phyloP scores from a whole-genome alignment of 2,329 filamentous ascomycete genomes.

The Elsinoe perseae region DNA sequence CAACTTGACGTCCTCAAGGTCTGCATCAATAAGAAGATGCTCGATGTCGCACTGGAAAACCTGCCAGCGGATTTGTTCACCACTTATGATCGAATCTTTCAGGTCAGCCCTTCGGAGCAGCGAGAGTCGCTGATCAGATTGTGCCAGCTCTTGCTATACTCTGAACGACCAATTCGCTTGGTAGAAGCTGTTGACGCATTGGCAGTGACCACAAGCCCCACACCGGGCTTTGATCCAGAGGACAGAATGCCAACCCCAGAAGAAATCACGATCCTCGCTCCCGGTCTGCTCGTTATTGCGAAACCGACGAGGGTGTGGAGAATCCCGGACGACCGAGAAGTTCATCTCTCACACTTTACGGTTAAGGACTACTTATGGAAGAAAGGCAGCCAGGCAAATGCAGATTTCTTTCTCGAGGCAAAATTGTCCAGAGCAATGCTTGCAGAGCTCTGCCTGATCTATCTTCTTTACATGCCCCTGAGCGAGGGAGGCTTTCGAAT shows the following conservation, averaged over 20 bases:
- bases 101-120: constrained; percentile 17
- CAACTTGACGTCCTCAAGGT: constrained; percentile 24
- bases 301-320: constrained; percentile 17
- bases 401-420: background rate
- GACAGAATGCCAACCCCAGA: background rate
- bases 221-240: background rate
- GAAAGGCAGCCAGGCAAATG: constrained; percentile 15
- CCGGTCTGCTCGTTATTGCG: constrained; percentile 15
- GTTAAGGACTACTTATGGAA: constrained; percentile 24
- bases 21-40: constrained; percentile 16
- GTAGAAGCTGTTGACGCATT: constrained; percentile 22
- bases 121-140: constrained; percentile 18
- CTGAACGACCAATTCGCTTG: constrained; percentile 19
- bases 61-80: constrained; percentile 24
- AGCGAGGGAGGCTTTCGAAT: background rate
- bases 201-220: background rate
- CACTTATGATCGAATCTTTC: constrained; percentile 25
- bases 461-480: constrained; percentile 15
- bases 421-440: constrained; percentile 13
- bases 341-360: constrained; percentile 24
- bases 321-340: constrained; percentile 15
- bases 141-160: constrained; percentile 22
- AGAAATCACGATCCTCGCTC: background rate
- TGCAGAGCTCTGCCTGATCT: constrained; percentile 18
- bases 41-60: constrained; percentile 17